Conservation (phyloP, 2,329 filamentous ascomycete species). For the Trichoderma sp. region DNA sequence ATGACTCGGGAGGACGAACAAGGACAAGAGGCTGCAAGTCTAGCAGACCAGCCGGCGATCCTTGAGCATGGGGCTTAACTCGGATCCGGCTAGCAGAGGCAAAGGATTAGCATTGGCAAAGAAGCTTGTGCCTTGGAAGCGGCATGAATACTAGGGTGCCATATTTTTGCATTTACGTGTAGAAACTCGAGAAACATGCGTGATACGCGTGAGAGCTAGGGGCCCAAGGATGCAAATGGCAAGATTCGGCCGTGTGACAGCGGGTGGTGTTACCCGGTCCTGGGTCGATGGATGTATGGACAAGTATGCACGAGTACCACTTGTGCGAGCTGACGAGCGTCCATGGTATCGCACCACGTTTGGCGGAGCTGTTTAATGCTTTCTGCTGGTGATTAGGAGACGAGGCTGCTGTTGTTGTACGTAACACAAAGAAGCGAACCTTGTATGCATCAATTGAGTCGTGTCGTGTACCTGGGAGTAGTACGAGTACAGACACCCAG, state of each 20-base stretch:
- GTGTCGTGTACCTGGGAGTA: neutral
- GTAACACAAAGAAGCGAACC: neutral
- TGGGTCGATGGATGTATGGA: neutral
- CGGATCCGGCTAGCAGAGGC: neutral
- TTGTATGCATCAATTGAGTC: neutral
- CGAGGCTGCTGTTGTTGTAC: neutral
- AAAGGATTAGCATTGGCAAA: neutral
- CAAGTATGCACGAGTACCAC: neutral
- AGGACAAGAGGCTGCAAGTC: neutral
- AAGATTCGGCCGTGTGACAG: conserved; percentile 4
- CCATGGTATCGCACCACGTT: neutral
- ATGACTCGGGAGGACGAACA: neutral
- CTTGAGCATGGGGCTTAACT: neutral
- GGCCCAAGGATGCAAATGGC: neutral
- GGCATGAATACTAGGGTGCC: neutral
- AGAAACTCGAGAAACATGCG: neutral
- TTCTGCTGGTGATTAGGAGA: neutral
- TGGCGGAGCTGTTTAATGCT: neutral
- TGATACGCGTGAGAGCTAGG: conserved; percentile 2
- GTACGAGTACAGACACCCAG: neutral
- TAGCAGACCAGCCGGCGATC: conserved; percentile 14
- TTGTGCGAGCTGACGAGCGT: neutral
- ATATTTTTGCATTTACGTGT: neutral
- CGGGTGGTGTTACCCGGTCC: conserved; percentile 8
- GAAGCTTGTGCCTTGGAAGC: neutral